Percentiles rank a stretch among this genome's conserved stretches.
Evolutionary conservation across 768 basidiomycete genomes (phyloP).

Genomic region (Suillus hirtellus): DNA sequence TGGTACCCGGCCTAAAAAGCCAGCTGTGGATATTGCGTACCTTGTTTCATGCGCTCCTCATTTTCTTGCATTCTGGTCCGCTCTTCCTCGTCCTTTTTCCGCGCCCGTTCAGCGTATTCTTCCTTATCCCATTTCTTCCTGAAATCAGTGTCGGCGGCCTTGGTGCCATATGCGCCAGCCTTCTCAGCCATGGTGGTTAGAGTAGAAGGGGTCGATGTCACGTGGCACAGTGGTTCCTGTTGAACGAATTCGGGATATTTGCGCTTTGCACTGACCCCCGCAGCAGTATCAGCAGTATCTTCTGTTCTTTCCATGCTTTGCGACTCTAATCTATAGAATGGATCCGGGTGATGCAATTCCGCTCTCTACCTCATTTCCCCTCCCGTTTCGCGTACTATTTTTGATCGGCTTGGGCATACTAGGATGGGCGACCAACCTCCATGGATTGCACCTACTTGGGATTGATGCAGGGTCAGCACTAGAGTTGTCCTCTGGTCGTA

Average conservation of each 20-base stretch:
- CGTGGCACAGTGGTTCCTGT: background rate
- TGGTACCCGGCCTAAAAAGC: background rate
- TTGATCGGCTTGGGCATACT: conserved; percentile 79
- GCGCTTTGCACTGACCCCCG: background rate
- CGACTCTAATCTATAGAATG: conserved; percentile 26
- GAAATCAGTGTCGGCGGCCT: conserved; percentile 67
- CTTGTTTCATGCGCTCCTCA: conserved; percentile 82
- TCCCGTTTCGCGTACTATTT: conserved; percentile 89
- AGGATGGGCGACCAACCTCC: conserved; percentile 92
- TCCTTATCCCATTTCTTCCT: conserved; percentile 95
- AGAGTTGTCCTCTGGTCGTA: conserved; percentile 45
- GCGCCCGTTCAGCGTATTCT: conserved; percentile 82
- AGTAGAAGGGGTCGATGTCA: background rate
- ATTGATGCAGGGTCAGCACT: conserved; percentile 74
- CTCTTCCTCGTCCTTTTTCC: conserved; percentile 78
- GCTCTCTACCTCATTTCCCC: conserved; percentile 67
- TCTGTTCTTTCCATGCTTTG: conserved; percentile 9
- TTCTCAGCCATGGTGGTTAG: conserved; percentile 29
- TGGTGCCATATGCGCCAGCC: conserved; percentile 37
- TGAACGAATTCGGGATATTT: background rate
- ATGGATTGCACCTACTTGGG: conserved; percentile 72
- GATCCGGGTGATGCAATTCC: conserved; percentile 41
- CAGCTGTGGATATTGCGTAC: conserved; percentile 36
- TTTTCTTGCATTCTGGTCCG: conserved; percentile 83
- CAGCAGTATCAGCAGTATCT: conserved; percentile 11